phyloP scores from a whole-genome alignment of 2,329 filamentous ascomycete species.

The Colletotrichum somersetense region DNA sequence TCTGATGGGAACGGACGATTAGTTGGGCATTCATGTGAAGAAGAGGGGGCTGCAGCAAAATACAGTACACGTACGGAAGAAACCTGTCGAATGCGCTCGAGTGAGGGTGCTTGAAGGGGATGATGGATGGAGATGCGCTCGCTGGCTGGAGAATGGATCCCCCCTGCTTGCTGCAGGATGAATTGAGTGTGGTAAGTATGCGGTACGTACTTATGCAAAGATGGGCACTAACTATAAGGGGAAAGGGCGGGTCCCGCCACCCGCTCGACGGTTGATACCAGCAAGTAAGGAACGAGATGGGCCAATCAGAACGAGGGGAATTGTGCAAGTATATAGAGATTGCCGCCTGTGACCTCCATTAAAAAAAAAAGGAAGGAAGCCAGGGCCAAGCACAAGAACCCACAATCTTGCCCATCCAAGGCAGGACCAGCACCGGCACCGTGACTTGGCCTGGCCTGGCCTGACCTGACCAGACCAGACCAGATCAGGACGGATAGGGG shows the following conservation, averaged over 20 bases:
- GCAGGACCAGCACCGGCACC: background rate
- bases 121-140: background rate
- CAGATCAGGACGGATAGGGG: background rate
- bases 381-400: background rate
- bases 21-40: background rate
- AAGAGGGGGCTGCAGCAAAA: too few species aligned
- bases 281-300: conserved; percentile 6
- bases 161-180: conserved; percentile 3
- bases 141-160: background rate
- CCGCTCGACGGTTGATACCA: conserved; percentile 22
- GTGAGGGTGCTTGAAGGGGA: background rate
- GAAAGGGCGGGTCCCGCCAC: conserved; percentile 16
- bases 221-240: conserved; percentile 21
- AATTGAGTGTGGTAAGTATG: background rate
- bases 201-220: conserved; percentile 11
- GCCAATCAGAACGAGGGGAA: conserved; percentile 16
- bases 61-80: too few species aligned
- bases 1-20: background rate
- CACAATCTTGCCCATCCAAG: background rate
- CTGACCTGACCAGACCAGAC: too few species aligned
- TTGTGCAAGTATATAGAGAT: conserved; percentile 13
- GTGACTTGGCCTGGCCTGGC: background rate
- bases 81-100: too few species aligned
- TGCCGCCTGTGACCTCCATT: conserved; percentile 25
- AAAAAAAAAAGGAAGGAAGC: conserved; percentile 4